These are phyloP conservation scores for Triticum dicoccoides DNA, from an alignment of 176 grass and related monocot species.

Conservation along the genomic window DNA sequence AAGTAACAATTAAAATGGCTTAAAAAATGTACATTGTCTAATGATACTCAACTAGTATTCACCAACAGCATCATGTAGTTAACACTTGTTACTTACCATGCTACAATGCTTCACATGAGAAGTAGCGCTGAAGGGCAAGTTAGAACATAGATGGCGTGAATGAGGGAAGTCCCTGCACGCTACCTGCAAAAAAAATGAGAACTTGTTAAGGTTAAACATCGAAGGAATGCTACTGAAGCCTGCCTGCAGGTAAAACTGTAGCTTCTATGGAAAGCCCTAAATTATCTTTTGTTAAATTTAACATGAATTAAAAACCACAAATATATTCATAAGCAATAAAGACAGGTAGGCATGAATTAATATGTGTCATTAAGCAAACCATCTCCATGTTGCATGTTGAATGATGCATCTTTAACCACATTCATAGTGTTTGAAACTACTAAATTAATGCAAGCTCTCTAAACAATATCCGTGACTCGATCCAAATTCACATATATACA, in stretches of 20 bases:
- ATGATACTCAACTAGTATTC: neutral
- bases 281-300: neutral
- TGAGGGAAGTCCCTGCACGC: conserved; percentile 97
- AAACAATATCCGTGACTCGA: neutral
- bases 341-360: neutral
- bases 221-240: conserved; percentile 5
- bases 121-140: conserved; percentile 77
- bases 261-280: neutral
- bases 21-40: neutral
- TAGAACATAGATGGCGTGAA: conserved; percentile 82
- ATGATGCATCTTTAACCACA: conserved; percentile 13
- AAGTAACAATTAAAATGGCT: conserved; percentile 18
- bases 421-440: neutral
- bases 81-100: conserved; percentile 55
- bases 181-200: conserved; percentile 47
- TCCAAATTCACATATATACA: neutral
- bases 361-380: neutral
- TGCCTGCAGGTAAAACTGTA: neutral
- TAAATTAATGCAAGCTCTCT: neutral
- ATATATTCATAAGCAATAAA: conserved; percentile 11
- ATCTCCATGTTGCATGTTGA: conserved; percentile 8
- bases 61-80: neutral
- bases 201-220: conserved; percentile 3
- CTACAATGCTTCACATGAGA: conserved; percentile 68
- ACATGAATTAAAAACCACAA: neutral